Evolutionary conservation across 140 eudicot species (phyloP), one percentile per base, ranked within the genome.

Genomic region (Oenanthe javanica): DNA sequence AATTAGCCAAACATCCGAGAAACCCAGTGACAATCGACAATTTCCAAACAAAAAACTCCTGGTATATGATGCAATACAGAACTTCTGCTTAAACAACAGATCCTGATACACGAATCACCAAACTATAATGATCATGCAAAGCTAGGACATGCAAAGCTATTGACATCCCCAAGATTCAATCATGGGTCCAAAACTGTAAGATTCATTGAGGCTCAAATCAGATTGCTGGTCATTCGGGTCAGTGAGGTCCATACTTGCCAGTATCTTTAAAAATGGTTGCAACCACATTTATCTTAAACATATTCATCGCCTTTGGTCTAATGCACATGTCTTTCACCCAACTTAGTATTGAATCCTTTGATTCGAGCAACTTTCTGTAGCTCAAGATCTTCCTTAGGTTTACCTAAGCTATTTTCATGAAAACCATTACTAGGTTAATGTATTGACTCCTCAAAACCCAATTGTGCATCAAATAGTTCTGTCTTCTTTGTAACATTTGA

Each of bases 401-500:
- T 10, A 15, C 25, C 61, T 19, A 55, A 23, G 25, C 6, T 55
- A 55, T 55, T 1, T 55, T 18, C 18, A 19, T 55, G 25, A 19
- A 18, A 55, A 1, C 1, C 66, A 57, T 19, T 19, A 57, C 66
- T 6, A 51, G 57, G 16, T 51, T 51, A 14, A 51, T 51, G 13
- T 51, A 7, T 57, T 5, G 7, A 19, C 66, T 57, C 66, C 61
- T 79, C 63, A 64, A 79, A 27, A 25, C 31, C 45, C 48, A 79
- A 47, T 11, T 61, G 64, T 12, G 72, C 78, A 74, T 87, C 84
- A 48, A 75, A 85, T 85, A 79, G 74, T 77, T 77, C 76, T 64
- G 80, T 78, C 73, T 88, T 82, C 25, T 25, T 47, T 3, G 75
- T 86, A 40, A 86, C 74, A 14, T 82, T 81, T 72, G 25, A n/a